These are phyloP conservation scores for Streptanthus diversifolius DNA, from an alignment of 345 rosid genomes.

Conservation along the genomic window DNA sequence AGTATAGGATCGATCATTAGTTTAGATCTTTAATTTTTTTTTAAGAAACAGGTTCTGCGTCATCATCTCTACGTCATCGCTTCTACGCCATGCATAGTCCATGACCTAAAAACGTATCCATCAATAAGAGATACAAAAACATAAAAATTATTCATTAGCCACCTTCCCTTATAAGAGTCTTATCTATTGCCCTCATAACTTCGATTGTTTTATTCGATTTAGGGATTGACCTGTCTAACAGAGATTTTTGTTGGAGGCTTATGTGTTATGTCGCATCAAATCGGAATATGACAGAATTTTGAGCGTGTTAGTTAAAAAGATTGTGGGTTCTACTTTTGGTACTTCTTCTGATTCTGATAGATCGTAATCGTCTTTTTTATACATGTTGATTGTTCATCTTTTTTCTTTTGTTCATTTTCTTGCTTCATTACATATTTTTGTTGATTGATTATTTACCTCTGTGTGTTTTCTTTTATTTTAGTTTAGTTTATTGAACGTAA, in stretches of 20 bases:
- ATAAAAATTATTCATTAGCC: constrained; percentile 7
- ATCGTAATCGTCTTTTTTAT: constrained; percentile 1
- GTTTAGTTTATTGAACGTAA: neutral
- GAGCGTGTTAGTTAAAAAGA: constrained; percentile 33
- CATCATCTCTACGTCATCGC: constrained; percentile 18
- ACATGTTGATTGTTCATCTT: neutral
- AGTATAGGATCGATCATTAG: too few species aligned
- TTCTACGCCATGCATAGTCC: constrained; percentile 3
- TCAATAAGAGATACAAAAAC: neutral
- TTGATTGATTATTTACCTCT: neutral
- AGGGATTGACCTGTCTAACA: neutral
- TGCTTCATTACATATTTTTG: neutral
- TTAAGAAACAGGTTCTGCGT: too few species aligned
- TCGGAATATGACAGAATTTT: constrained; percentile 9
- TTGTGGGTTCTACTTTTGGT: constrained; percentile 36
- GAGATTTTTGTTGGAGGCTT: constrained; percentile 20
- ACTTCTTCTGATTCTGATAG: constrained; percentile 26
- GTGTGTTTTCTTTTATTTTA: neutral
- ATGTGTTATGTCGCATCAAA: constrained; percentile 31
- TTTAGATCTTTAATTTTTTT: too few species aligned
- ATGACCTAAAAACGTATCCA: constrained; percentile 4
- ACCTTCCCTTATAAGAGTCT: constrained; percentile 5
- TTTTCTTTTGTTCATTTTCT: neutral
- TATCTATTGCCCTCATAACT: neutral
- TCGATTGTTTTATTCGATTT: neutral